Evolutionary conservation across 257 asterid species (phyloP), one percentile per base, ranked within the genome.

Genomic region (Solanum phureja): DNA sequence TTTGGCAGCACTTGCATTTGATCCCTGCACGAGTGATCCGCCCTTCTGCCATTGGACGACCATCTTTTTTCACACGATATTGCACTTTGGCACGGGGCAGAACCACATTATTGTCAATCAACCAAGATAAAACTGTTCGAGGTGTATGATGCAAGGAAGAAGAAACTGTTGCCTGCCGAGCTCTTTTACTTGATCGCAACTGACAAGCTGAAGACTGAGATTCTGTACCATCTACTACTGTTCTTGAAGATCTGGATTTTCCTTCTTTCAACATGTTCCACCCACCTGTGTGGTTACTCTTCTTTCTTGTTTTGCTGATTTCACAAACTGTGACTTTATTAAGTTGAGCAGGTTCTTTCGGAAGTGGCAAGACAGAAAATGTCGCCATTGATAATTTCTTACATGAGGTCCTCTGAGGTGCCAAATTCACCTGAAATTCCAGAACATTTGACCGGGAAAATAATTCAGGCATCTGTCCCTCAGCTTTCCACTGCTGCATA

Each of bases 101-200:
- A 90, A 95, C 91, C 87, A 94, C 89, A 82, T 92, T 90, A 87
- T 93, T 95, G 89, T 93, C 98, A 52, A 95, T 92, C 92, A 95
- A 92, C 94, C 94, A 92, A 87, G 98, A 94, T 89, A 94, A 93
- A 56, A 91, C 84, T 58, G 95, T 95, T 87, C 90, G 93, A 86
- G 98, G 95, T 85, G 89, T 87, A 71, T 91, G 92, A 82, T 90
- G 90, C 86, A 89, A 82, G 83, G 94, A 89, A 90, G 95, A 91
- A 86, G 90, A 49, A 82, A 11, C 85, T 73, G 85, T 64, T 92
- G 77, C 88, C 33, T 89, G 88, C 37, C 91, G 82, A 71, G 91
- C 94, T 90, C 93, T 89, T 93, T 91, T 94, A 87, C 92, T 88
- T 37, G 96, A 92, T 83, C 88, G 89, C 83, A 91, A 87, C 49